Evolutionary conservation across 2,329 filamentous ascomycete species (phyloP).

Genomic region (Bipolaris gigantea): DNA sequence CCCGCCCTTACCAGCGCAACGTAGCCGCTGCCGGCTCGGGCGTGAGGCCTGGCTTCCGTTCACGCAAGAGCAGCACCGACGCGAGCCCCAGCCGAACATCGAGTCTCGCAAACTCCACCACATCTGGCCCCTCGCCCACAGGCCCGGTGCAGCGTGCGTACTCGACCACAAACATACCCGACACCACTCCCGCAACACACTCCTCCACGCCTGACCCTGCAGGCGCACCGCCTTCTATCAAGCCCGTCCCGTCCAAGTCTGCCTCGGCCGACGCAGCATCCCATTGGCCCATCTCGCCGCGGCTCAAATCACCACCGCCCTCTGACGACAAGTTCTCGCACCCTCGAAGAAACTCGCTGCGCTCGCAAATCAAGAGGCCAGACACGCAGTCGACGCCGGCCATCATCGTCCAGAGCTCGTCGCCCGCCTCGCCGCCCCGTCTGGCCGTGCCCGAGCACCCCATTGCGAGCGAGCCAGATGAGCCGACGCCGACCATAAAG

Average conservation of each 20-base stretch:
- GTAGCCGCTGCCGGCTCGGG: slow-evolving; percentile 21
- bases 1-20: slow-evolving; percentile 39
- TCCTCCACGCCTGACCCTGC: slow-evolving; percentile 59
- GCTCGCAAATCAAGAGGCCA: slow-evolving; percentile 39
- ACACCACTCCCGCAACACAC: slow-evolving; percentile 62
- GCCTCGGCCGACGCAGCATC: slow-evolving; percentile 54
- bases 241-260: slow-evolving; percentile 47
- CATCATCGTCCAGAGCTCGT: slow-evolving; percentile 51
- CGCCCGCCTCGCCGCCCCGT: slow-evolving; percentile 44
- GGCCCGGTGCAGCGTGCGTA: slow-evolving; percentile 64
- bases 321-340: slow-evolving; percentile 36
- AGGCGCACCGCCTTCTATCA: slow-evolving; percentile 49
- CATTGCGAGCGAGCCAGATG: slow-evolving; percentile 40
- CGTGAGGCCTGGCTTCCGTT: slow-evolving; percentile 37
- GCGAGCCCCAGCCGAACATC: slow-evolving; percentile 47
- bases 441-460: slow-evolving; percentile 34
- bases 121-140: slow-evolving; percentile 61
- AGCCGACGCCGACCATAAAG: slow-evolving; percentile 46
- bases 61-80: slow-evolving; percentile 52
- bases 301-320: slow-evolving; percentile 72
- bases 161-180: slow-evolving; percentile 68
- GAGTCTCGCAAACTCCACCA: slow-evolving; percentile 37
- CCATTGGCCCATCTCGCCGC: slow-evolving; percentile 76
- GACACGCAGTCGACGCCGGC: slow-evolving; percentile 43
- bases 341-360: slow-evolving; percentile 50